Conservation (phyloP, 257 asterid genomes). For the Mentha longifolia region DNA sequence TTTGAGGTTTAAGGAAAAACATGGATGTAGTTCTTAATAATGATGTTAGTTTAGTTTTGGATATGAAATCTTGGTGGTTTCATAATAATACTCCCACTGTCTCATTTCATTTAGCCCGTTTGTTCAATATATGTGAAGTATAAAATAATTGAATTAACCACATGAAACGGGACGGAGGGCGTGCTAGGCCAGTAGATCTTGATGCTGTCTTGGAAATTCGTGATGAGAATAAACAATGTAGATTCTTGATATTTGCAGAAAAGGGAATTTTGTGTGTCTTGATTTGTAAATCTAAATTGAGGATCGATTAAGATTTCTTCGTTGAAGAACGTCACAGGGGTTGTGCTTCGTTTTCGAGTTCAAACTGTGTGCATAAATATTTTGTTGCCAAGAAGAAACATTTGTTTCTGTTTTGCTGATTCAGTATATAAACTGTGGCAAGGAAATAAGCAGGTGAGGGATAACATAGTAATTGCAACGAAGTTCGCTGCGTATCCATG, state of each 20-base stretch:
- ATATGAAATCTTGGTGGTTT: conserved; percentile 4
- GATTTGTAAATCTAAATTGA: neutral
- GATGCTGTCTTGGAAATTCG: neutral
- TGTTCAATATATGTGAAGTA: too few species aligned
- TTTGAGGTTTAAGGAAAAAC: neutral
- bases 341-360: too few species aligned
- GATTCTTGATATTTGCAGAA: neutral
- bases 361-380: too few species aligned
- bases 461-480: conserved; percentile 75
- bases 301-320: neutral
- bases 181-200: neutral
- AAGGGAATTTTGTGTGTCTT: neutral
- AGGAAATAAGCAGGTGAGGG: conserved; percentile 60
- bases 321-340: too few species aligned
- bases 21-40: neutral
- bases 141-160: too few species aligned
- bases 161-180: too few species aligned
- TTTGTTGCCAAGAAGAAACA: too few species aligned
- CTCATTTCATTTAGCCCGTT: too few species aligned
- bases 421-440: conserved; percentile 14
- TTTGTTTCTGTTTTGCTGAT: neutral
- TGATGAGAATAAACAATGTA: neutral
- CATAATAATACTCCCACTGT: neutral
- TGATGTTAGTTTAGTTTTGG: neutral
- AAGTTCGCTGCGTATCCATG: conserved; percentile 98